Evolutionary conservation across 2,329 filamentous ascomycete species (phyloP), one percentile per base, ranked within the genome.

Genomic region (Colletotrichum sp.): DNA sequence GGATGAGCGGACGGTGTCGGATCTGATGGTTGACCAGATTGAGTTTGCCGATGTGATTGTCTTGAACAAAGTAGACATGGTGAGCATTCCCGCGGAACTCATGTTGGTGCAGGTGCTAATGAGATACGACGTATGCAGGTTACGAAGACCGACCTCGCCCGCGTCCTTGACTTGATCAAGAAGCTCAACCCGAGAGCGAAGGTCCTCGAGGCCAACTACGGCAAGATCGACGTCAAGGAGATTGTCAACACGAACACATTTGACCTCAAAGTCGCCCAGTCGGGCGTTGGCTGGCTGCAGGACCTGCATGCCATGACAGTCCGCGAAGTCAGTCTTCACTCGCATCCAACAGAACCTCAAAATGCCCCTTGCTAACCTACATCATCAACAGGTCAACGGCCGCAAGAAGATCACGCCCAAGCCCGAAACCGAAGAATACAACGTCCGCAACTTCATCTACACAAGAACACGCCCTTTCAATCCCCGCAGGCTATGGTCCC

Each of bases 1-100:
- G 78, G 94, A 95, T 76, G 93, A 95, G 78, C 87, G 93, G 1
- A 95, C 93, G 0, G 93, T 95, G 4, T 94, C 93, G 1, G 93
- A 95, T 78, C 87, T 95, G 0, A 94, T 95, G 89, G 93, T 94
- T 0, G 93, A 95, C 79, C 93, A 95, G 80, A 94, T 95, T 75
- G 94, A 95, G 83, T 95, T 95, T 79, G 93, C 93, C 0, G 93
- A 95, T 78, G 93, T 95, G 8, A 89, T 95, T 16, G 88, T 95
- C 5, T 84, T 95, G 24, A 95, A 95, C 84, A 95, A 95, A 82
- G 86, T 90, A 8, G 93, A 95, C 76, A 90, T 92, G 76, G 91
- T 94, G 16, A 24, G 81, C 8, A 8, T 10, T 13, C 10, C 24
- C 8, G 4, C 12, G 15, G 13, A 60, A 9, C 18, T 30, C 21